A percentile compares a stretch with the other conserved stretches of the same genome.
These are phyloP conservation scores for Triangularia setosa DNA, from an alignment of 2,329 filamentous ascomycete genomes.

Conservation along the genomic window DNA sequence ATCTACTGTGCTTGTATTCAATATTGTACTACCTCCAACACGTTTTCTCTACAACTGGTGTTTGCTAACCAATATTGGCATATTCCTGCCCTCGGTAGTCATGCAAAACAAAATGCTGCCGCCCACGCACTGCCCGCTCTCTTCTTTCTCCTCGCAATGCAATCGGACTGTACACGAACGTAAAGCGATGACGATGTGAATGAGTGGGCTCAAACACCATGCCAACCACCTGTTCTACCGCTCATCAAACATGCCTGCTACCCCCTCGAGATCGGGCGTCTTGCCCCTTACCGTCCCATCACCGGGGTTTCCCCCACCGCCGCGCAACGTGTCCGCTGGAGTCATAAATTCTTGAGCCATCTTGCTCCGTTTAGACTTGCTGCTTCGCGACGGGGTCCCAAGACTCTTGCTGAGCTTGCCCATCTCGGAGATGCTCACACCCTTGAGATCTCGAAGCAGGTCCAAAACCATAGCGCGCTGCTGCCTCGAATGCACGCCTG, in stretches of 20 bases:
- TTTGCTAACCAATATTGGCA: neutral
- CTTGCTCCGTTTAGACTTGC: slow-evolving; percentile 48
- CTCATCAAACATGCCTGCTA: slow-evolving; percentile 48
- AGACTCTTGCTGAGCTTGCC: slow-evolving; percentile 67
- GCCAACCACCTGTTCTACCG: slow-evolving; percentile 8
- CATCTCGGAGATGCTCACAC: slow-evolving; percentile 89
- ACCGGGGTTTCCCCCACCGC: slow-evolving; percentile 19
- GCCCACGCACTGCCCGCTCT: neutral
- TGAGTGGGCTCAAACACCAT: neutral
- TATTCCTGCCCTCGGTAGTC: neutral
- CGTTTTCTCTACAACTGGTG: neutral
- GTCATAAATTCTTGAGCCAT: slow-evolving; percentile 67
- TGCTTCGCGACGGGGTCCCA: slow-evolving; percentile 30
- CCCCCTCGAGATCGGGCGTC: slow-evolving; percentile 52
- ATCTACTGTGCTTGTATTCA: neutral
- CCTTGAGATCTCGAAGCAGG: slow-evolving; percentile 78
- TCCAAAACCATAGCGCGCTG: slow-evolving; percentile 81
- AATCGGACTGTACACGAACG: neutral
- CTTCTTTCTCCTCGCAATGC: neutral
- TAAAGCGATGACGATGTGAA: neutral
- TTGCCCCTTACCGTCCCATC: slow-evolving; percentile 23
- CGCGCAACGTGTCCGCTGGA: slow-evolving; percentile 30
- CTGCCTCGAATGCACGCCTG: slow-evolving; percentile 61
- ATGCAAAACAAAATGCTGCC: neutral
- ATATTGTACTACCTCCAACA: neutral